phyloP scores from a whole-genome alignment of 2,329 filamentous ascomycete genomes.

The Aspergillus sp. region DNA sequence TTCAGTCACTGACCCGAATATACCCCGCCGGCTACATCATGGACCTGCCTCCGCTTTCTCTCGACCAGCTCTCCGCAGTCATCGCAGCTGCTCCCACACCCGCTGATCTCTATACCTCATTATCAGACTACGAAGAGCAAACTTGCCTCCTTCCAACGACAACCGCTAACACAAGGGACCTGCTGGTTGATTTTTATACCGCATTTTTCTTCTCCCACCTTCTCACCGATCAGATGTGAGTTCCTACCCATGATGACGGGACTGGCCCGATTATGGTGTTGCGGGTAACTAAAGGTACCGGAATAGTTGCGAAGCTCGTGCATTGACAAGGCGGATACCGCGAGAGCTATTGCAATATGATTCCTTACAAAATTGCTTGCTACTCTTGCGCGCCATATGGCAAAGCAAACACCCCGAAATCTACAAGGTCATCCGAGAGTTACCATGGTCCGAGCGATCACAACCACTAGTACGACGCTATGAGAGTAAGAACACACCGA shows the following conservation, averaged over 20 bases:
- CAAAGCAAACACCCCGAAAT: slow-evolving; percentile 36
- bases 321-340: slow-evolving; percentile 39
- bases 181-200: slow-evolving; percentile 40
- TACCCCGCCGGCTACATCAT: slow-evolving; percentile 17
- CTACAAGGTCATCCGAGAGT: slow-evolving; percentile 34
- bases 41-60: slow-evolving; percentile 31
- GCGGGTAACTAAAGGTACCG: slow-evolving; percentile 1
- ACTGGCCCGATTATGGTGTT: not conserved
- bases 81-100: slow-evolving; percentile 29
- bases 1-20: not conserved
- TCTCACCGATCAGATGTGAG: slow-evolving; percentile 41
- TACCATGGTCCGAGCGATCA: slow-evolving; percentile 35
- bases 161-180: slow-evolving; percentile 22
- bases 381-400: slow-evolving; percentile 39
- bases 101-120: slow-evolving; percentile 35
- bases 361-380: slow-evolving; percentile 35
- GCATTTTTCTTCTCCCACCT: slow-evolving; percentile 42
- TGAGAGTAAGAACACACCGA: slow-evolving; percentile 29
- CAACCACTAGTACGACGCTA: slow-evolving; percentile 35
- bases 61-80: slow-evolving; percentile 31
- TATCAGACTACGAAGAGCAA: slow-evolving; percentile 37
- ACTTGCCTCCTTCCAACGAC: slow-evolving; percentile 31
- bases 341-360: slow-evolving; percentile 29
- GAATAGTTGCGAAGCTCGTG: slow-evolving; percentile 41
- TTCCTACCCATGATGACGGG: not conserved